Percentiles rank a stretch among this genome's conserved stretches.
Evolutionary conservation across 306 rosid genomes (phyloP).

Genomic region (Prunus fruticosa): DNA sequence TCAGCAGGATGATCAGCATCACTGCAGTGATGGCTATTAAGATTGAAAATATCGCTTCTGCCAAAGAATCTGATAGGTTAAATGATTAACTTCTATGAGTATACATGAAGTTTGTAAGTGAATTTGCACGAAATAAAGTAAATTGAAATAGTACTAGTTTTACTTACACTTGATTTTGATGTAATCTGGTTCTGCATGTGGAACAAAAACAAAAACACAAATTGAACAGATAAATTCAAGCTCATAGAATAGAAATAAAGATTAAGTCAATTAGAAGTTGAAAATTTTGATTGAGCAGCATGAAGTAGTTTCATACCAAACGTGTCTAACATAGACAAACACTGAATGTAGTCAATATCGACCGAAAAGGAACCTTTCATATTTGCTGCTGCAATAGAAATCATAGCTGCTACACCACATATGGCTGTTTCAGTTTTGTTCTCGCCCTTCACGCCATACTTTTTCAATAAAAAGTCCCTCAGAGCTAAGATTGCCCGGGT

Average conservation of each 20-base stretch:
- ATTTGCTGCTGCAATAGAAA: conserved; percentile 42
- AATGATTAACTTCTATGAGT: neutral
- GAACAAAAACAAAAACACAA: neutral
- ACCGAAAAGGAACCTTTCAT: conserved; percentile 14
- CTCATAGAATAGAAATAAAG: neutral
- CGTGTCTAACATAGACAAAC: conserved; percentile 31
- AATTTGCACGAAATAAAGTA: neutral
- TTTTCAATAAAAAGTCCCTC: conserved; percentile 18
- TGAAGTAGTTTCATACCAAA: conserved; percentile 32
- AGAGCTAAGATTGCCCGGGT: conserved; percentile 17
- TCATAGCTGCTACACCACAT: conserved; percentile 53
- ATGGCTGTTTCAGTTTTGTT: conserved; percentile 30
- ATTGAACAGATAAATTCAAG: neutral
- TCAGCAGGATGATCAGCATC: conserved; percentile 31
- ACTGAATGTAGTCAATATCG: conserved; percentile 37
- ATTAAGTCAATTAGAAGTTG: neutral
- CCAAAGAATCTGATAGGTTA: conserved; percentile 18
- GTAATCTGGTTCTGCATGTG: conserved; percentile 28
- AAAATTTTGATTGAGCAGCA: neutral
- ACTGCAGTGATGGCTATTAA: conserved; percentile 16
- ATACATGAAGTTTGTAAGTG: neutral
- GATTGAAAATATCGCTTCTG: conserved; percentile 27
- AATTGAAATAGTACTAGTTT: neutral
- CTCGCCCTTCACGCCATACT: neutral
- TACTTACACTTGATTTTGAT: conserved; percentile 40